A percentile compares a stretch with the other conserved stretches of the same genome.
These are phyloP conservation scores for Camellia japonica DNA, from an alignment of 148 eudicot species.

Conservation along the genomic window DNA sequence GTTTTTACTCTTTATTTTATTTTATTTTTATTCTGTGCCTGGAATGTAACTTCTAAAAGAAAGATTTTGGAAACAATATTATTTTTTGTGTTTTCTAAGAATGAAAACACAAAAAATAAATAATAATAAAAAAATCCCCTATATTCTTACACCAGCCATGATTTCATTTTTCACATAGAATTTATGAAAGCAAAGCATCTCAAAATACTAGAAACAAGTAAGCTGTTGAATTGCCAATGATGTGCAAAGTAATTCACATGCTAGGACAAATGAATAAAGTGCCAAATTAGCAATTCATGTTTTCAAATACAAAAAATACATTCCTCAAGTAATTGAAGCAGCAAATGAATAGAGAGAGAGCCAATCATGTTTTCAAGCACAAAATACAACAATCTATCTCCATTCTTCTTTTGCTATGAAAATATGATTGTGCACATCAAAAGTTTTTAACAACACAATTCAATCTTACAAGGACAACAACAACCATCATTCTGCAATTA, in stretches of 20 bases:
- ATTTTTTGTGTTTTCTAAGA: too few species aligned
- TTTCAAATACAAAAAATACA: not conserved
- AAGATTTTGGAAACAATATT: too few species aligned
- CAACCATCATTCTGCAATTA: not conserved
- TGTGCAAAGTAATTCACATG: not conserved
- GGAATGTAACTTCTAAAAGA: too few species aligned
- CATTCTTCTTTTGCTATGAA: not conserved
- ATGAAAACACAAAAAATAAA: too few species aligned
- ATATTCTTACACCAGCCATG: too few species aligned
- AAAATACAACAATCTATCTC: not conserved
- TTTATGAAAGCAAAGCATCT: too few species aligned
- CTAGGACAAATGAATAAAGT: not conserved
- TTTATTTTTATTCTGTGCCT: too few species aligned
- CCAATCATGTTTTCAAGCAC: not conserved
- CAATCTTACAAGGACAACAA: not conserved
- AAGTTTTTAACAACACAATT: slow-evolving; percentile 3
- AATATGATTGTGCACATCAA: not conserved
- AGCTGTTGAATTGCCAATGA: too few species aligned
- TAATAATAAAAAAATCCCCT: too few species aligned
- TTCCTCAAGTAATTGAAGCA: not conserved
- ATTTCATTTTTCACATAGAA: too few species aligned
- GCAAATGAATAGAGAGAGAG: not conserved
- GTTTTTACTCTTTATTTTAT: too few species aligned
- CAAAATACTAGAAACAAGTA: too few species aligned
- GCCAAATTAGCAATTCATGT: not conserved